A percentile compares a stretch with the other conserved stretches of the same genome.
These are phyloP conservation scores for Sphaceloma murrayae DNA, from an alignment of 2,329 filamentous ascomycete genomes.

Conservation along the genomic window DNA sequence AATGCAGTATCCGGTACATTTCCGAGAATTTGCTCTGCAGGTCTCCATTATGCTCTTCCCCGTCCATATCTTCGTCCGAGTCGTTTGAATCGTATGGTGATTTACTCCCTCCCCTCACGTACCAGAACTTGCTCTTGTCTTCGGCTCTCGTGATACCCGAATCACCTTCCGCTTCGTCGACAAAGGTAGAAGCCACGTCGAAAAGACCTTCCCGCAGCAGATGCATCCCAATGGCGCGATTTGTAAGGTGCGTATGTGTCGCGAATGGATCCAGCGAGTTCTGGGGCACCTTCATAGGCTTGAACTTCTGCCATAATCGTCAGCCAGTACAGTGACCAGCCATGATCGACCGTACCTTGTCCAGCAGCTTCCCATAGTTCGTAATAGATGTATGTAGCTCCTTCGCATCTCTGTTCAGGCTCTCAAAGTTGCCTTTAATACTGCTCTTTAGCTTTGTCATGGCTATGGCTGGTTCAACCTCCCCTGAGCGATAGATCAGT, in stretches of 20 bases:
- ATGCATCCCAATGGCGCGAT: conserved; percentile 93
- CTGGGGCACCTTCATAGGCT: conserved; percentile 59
- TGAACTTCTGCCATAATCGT: conserved; percentile 47
- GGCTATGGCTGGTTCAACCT: conserved; percentile 52
- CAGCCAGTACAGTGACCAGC: neutral
- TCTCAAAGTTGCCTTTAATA: conserved; percentile 69
- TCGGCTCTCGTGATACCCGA: neutral
- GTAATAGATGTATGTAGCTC: conserved; percentile 73
- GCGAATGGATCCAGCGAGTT: conserved; percentile 73
- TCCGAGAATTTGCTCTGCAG: conserved; percentile 73
- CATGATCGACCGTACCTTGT: conserved; percentile 50
- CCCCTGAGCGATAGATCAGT: conserved; percentile 51
- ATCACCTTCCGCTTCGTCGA: conserved; percentile 41
- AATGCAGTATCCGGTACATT: conserved; percentile 83
- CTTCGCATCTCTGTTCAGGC: conserved; percentile 70
- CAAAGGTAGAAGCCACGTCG: conserved; percentile 73
- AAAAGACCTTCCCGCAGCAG: conserved; percentile 92
- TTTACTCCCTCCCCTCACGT: neutral
- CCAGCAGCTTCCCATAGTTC: conserved; percentile 74
- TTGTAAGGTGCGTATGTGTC: conserved; percentile 66
- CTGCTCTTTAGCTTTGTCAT: conserved; percentile 81
- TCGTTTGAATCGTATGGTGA: conserved; percentile 5
- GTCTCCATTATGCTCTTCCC: conserved; percentile 25
- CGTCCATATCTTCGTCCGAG: conserved; percentile 16
- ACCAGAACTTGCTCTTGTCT: conserved; percentile 13